Percentiles rank a stretch among this genome's conserved stretches.
phyloP scores from a whole-genome alignment of 2,329 filamentous ascomycete species.

The Colletotrichum karsti region DNA sequence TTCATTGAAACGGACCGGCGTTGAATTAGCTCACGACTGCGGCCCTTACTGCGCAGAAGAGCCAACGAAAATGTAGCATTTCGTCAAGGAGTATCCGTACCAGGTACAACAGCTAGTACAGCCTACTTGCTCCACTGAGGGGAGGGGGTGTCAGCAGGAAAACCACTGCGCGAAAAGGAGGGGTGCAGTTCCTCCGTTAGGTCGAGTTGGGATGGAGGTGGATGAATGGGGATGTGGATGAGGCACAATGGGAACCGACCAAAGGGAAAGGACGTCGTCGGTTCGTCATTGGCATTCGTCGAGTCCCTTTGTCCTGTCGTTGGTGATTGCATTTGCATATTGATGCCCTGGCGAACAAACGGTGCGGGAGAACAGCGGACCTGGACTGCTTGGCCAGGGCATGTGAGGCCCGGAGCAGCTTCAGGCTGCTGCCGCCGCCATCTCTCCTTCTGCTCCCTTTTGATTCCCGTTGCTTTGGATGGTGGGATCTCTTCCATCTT shows the following conservation, averaged over 20 bases:
- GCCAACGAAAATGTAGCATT: slow-evolving; percentile 19
- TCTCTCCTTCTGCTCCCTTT: background rate
- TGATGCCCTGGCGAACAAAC: background rate
- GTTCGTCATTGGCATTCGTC: background rate
- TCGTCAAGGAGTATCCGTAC: slow-evolving; percentile 13
- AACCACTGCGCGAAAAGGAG: background rate
- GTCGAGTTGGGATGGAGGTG: slow-evolving; percentile 15
- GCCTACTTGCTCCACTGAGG: background rate
- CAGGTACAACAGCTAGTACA: background rate
- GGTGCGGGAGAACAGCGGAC: background rate
- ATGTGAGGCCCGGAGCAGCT: background rate
- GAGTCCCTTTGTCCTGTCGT: background rate
- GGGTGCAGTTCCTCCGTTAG: slow-evolving; percentile 1
- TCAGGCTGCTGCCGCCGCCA: background rate
- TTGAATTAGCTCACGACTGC: slow-evolving; percentile 18
- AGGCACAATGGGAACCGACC: background rate
- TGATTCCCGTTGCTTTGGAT: background rate
- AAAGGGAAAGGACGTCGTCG: too few relatives aligned
- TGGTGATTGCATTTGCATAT: background rate
- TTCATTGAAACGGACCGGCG: slow-evolving; percentile 26
- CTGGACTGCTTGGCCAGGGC: background rate
- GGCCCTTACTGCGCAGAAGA: background rate
- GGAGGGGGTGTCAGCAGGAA: background rate
- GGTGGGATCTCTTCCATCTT: background rate
- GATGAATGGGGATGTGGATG: slow-evolving; percentile 19